A percentile compares a stretch with the other conserved stretches of the same genome.
phyloP scores from a whole-genome alignment of 176 grass and related monocot species.

The Hsuehochloa calcarea region DNA sequence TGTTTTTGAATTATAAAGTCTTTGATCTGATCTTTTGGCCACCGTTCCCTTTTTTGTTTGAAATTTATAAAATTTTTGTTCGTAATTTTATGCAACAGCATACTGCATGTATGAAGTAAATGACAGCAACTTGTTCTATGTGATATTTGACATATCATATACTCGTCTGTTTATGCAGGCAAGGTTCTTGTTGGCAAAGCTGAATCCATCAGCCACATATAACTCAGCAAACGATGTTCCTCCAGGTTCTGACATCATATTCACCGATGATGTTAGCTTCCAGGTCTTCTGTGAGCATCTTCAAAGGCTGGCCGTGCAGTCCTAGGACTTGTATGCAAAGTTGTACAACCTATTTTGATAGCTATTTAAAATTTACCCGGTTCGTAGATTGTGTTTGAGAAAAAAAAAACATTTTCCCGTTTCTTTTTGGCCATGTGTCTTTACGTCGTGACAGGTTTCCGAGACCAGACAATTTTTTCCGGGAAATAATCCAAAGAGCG shows the following conservation, averaged over 20 bases:
- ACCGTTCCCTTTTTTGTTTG: neutral
- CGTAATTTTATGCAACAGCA: neutral
- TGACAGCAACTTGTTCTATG: neutral
- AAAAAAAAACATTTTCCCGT: neutral
- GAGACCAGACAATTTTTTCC: neutral
- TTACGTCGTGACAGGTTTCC: slow-evolving; percentile 11
- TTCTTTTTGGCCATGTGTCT: slow-evolving; percentile 3
- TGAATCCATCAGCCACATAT: slow-evolving; percentile 97
- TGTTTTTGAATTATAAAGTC: neutral
- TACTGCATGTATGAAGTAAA: neutral
- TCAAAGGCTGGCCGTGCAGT: slow-evolving; percentile 93
- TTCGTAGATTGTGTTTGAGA: slow-evolving; percentile 19
- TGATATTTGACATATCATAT: neutral
- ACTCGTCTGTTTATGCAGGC: slow-evolving; percentile 50
- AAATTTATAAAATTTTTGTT: neutral
- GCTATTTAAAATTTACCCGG: slow-evolving; percentile 31
- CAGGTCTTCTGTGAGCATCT: slow-evolving; percentile 98
- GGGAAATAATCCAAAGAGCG: slow-evolving; percentile 35
- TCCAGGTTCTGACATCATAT: slow-evolving; percentile 95
- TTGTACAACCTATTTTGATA: slow-evolving; percentile 36
- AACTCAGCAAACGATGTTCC: slow-evolving; percentile 74
- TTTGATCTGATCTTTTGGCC: neutral
- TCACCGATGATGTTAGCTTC: slow-evolving; percentile 96
- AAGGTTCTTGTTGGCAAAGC: slow-evolving; percentile 91
- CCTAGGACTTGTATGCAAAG: slow-evolving; percentile 44